Percentiles rank a stretch among this genome's conserved stretches.
These are phyloP conservation scores for Chrysosporium keratinophilum DNA, from an alignment of 2,329 filamentous ascomycete genomes.

Conservation along the genomic window DNA sequence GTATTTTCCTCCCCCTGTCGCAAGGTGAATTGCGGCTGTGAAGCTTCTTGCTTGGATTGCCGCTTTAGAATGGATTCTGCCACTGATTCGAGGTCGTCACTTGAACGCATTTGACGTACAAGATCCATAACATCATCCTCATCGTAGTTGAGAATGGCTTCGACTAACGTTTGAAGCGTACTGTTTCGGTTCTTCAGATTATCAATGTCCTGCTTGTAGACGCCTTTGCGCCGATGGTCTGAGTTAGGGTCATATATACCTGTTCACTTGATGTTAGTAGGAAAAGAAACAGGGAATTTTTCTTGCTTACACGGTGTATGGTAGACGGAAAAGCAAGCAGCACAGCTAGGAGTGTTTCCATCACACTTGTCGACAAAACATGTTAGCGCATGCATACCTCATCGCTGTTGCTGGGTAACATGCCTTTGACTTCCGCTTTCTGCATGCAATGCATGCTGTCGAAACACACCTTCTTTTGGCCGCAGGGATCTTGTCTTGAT, in stretches of 20 bases:
- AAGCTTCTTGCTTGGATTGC: constrained; percentile 40
- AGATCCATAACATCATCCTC: constrained; percentile 76
- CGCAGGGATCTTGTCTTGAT: constrained; percentile 20
- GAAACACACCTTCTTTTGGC: constrained; percentile 66
- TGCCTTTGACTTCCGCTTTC: constrained; percentile 65
- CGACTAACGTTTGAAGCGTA: constrained; percentile 82
- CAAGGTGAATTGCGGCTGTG: constrained; percentile 25
- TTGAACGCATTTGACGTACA: constrained; percentile 78
- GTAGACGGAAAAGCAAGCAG: constrained; percentile 92
- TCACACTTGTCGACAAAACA: constrained; percentile 51
- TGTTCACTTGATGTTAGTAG: constrained; percentile 13
- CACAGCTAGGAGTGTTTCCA: constrained; percentile 80
- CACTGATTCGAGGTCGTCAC: constrained; percentile 60
- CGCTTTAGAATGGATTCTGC: constrained; percentile 49
- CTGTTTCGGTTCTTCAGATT: constrained; percentile 76
- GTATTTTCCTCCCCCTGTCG: constrained; percentile 31
- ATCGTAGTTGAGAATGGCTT: constrained; percentile 81
- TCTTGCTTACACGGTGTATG: constrained; percentile 31
- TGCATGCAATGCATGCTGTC: constrained; percentile 73
- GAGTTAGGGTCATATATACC: constrained; percentile 95
- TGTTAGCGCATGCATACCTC: neutral
- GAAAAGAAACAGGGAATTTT: neutral
- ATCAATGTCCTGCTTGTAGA: constrained; percentile 89
- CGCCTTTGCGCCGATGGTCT: constrained; percentile 89
- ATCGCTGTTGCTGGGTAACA: constrained; percentile 10